These are phyloP conservation scores for Verticillium tricorpus DNA, from an alignment of 2,329 filamentous ascomycete genomes.

Conservation along the genomic window DNA sequence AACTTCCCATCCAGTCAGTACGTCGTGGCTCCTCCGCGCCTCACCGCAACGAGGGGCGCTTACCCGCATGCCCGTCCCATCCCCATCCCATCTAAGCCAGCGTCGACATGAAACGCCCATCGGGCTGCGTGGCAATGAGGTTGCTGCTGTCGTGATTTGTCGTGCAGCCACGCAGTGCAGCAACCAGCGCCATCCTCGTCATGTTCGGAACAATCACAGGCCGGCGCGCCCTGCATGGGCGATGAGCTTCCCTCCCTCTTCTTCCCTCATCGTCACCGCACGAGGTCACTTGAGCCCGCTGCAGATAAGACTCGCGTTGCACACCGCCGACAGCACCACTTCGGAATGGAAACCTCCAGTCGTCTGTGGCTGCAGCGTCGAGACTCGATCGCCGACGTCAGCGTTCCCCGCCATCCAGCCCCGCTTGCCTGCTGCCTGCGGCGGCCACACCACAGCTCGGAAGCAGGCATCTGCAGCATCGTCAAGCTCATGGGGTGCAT, in stretches of 20 bases:
- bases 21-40: not conserved
- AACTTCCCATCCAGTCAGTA: not conserved
- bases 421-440: not conserved
- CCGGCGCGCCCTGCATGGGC: not conserved
- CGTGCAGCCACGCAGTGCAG: not conserved
- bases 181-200: not conserved
- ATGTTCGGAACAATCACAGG: not conserved
- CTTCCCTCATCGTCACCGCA: not conserved
- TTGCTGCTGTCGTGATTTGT: not conserved
- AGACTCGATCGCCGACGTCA: not conserved
- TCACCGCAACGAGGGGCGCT: not conserved
- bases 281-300: not conserved
- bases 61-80: not conserved
- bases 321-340: slow-evolving; percentile 1
- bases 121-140: not conserved
- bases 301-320: not conserved
- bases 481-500: not conserved
- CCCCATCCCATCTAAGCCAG: not conserved
- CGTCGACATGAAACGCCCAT: not conserved
- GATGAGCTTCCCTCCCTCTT: not conserved
- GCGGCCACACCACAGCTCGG: not conserved
- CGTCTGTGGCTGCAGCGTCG: not conserved
- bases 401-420: not conserved
- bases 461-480: not conserved
- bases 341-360: not conserved